Evolutionary conservation across 768 basidiomycete species (phyloP).

Genomic region (Rhodotorula taiwanensis): DNA sequence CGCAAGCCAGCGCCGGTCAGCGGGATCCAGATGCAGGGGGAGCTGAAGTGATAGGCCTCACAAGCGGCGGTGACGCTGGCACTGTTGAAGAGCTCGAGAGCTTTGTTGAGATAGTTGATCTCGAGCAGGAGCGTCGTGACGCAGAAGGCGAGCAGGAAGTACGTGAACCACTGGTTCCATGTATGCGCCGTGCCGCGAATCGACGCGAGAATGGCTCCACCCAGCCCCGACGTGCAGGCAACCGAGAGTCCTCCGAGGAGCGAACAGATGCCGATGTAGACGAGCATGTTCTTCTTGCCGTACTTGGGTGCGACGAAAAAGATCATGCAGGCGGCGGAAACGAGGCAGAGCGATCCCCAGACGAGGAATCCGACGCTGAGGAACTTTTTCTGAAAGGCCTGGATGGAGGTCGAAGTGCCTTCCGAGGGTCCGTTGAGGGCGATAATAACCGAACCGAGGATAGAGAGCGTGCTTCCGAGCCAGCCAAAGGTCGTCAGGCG

Average conservation of each 20-base stretch:
- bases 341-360: slow-evolving; percentile 52
- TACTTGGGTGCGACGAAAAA: slow-evolving; percentile 76
- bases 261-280: slow-evolving; percentile 73
- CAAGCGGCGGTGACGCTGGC: slow-evolving; percentile 35
- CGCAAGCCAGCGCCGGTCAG: slow-evolving; percentile 41
- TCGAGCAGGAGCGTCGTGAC: slow-evolving; percentile 78
- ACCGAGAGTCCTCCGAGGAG: slow-evolving; percentile 95
- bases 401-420: slow-evolving; percentile 43
- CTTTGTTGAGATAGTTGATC: slow-evolving; percentile 90
- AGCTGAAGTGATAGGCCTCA: not conserved
- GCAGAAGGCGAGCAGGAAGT: slow-evolving; percentile 47
- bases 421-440: slow-evolving; percentile 63
- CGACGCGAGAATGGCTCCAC: slow-evolving; percentile 73
- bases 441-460: slow-evolving; percentile 81
- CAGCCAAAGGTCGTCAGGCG: slow-evolving; percentile 86
- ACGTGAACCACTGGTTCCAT: slow-evolving; percentile 77
- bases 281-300: slow-evolving; percentile 83
- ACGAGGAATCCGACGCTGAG: slow-evolving; percentile 72
- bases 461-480: slow-evolving; percentile 85
- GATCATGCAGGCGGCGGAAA: slow-evolving; percentile 61
- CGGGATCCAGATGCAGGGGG: slow-evolving; percentile 40
- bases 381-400: slow-evolving; percentile 69
- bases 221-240: slow-evolving; percentile 88
- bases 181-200: slow-evolving; percentile 50
- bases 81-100: slow-evolving; percentile 84